Percentiles rank a stretch among this genome's conserved stretches.
Conservation (phyloP, 805 yeast species). For the Trichomonascus vanleenenianus region DNA sequence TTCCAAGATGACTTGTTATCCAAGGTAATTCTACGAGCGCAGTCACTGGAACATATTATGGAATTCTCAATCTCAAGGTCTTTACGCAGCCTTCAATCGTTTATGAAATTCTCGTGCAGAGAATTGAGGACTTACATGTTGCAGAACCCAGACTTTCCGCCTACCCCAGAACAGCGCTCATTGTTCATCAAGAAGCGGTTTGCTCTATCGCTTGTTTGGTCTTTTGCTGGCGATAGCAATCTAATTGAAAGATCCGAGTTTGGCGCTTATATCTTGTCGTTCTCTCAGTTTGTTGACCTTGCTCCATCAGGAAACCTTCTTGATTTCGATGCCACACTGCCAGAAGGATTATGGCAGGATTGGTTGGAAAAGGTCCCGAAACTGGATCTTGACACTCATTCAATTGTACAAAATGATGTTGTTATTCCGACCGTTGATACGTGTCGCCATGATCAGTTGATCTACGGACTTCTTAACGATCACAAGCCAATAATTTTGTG, state of each 20-base stretch:
- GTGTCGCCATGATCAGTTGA: slow-evolving; percentile 50
- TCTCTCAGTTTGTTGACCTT: slow-evolving; percentile 16
- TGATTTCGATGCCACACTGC: slow-evolving; percentile 39
- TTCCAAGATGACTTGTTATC: slow-evolving; percentile 13
- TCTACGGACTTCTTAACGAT: slow-evolving; percentile 48
- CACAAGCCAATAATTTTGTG: slow-evolving; percentile 63
- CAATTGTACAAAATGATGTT: slow-evolving; percentile 51
- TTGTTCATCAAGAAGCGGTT: slow-evolving; percentile 17
- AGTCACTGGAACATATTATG: slow-evolving; percentile 44
- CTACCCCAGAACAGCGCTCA: slow-evolving; percentile 22
- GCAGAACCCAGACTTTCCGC: slow-evolving; percentile 20
- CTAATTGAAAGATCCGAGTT: slow-evolving; percentile 34
- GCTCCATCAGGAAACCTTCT: slow-evolving; percentile 22
- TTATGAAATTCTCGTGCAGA: slow-evolving; percentile 34
- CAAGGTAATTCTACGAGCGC: slow-evolving; percentile 25
- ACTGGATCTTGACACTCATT: slow-evolving; percentile 46
- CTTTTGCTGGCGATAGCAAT: slow-evolving; percentile 53
- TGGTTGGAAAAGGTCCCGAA: slow-evolving; percentile 36
- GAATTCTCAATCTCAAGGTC: slow-evolving; percentile 33
- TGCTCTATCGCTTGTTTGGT: slow-evolving; percentile 45
- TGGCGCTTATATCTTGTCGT: slow-evolving; percentile 24
- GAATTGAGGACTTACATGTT: slow-evolving; percentile 19
- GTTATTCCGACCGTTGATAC: slow-evolving; percentile 81
- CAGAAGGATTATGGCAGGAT: slow-evolving; percentile 41
- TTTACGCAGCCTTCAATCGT: slow-evolving; percentile 33